Evolutionary conservation across 306 rosid genomes (phyloP), one percentile per base, ranked within the genome.

Genomic region (Alnus rubra): DNA sequence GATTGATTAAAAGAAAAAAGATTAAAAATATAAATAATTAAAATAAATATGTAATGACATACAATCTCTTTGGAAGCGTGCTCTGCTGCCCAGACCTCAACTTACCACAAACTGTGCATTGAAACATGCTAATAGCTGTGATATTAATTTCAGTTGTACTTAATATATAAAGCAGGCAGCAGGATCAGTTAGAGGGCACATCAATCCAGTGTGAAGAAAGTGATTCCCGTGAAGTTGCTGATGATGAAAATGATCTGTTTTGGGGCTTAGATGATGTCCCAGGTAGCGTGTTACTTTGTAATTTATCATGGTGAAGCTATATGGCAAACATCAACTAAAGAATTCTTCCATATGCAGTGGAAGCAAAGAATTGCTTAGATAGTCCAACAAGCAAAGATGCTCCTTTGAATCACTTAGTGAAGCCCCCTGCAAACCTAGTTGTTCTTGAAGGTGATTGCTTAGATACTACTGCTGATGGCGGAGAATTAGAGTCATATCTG

Each of bases 401-500:
- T 71, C 73, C 79, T 82, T 84, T 83, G 79, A 83, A 88, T 79
- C 86, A 83, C 69, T 91, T 90, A 77, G 89, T 88, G 63, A 93
- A 91, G 85, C 90, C 99, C 69, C 99, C 98, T 13, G 93, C 97
- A 77, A 95, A 95, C 84, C 79, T 95, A 64, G 97, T 93, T 79
- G 97, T 95, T 73, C 96, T 93, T 30, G 99, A 95, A 87, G 98
- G 99, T 28, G 99, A 93, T 81, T 95, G 99, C 88, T 84, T 95
- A 77, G 99, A 93, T 80, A 74, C 90, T 33, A 74, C 85, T 54
- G 97, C 94, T 83, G 97, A 91, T 89, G 91, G 89, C 9, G 95
- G 97, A 78, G 99, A 95, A 77, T 84, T 93, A 83, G 98, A 90
- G 83, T 88, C 98, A 18, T 93, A 90, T 85, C 91, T 93, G 99